Percentiles rank a stretch among this genome's conserved stretches.
These are phyloP conservation scores for Aspergillus carbonarius DNA, from an alignment of 2,329 filamentous ascomycete species.

Conservation along the genomic window DNA sequence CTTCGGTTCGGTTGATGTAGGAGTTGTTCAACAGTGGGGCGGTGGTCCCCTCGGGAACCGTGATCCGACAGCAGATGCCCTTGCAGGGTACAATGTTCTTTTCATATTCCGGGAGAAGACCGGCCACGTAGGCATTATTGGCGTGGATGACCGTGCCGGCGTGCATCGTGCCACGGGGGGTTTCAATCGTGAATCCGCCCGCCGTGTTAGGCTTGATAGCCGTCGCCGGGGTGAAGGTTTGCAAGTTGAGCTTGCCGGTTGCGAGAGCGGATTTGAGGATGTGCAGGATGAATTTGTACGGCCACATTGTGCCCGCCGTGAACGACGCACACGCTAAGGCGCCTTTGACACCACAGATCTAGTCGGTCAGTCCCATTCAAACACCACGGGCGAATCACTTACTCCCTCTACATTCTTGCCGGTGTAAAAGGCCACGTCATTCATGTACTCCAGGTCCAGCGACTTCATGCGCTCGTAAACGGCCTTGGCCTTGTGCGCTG, in stretches of 20 bases:
- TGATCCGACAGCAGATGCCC: slow-evolving; percentile 49
- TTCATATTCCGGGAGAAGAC: slow-evolving; percentile 67
- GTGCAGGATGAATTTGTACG: slow-evolving; percentile 77
- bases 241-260: slow-evolving; percentile 50
- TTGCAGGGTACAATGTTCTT: slow-evolving; percentile 73
- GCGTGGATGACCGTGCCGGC: slow-evolving; percentile 71
- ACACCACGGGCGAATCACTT: background rate
- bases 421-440: slow-evolving; percentile 29
- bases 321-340: slow-evolving; percentile 35
- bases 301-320: slow-evolving; percentile 44
- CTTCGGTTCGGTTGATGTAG: slow-evolving; percentile 57
- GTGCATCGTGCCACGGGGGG: slow-evolving; percentile 60
- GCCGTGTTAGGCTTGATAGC: slow-evolving; percentile 43
- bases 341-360: slow-evolving; percentile 42
- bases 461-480: slow-evolving; percentile 30
- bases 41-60: slow-evolving; percentile 18
- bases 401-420: slow-evolving; percentile 30
- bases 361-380: background rate
- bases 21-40: slow-evolving; percentile 43
- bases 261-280: slow-evolving; percentile 64
- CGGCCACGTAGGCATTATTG: slow-evolving; percentile 79
- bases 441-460: slow-evolving; percentile 27
- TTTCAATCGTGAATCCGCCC: slow-evolving; percentile 57
- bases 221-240: slow-evolving; percentile 51
- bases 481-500: slow-evolving; percentile 23